Percentiles rank a stretch among this genome's conserved stretches.
These are phyloP conservation scores for Anthracocystis walkeri DNA, from an alignment of 1,284 basidiomycete species.

Conservation along the genomic window DNA sequence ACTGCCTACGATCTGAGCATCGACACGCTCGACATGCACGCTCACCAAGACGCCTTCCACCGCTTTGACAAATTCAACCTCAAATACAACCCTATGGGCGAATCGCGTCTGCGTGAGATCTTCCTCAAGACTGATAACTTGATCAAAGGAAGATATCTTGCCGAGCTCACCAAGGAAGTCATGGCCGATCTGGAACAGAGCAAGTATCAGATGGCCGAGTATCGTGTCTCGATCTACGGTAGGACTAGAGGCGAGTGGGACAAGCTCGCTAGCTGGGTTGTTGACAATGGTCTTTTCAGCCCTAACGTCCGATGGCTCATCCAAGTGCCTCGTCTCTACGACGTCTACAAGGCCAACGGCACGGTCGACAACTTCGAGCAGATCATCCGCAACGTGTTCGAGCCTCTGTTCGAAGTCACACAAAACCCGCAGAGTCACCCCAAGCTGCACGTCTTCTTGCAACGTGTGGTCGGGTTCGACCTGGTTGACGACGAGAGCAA, in stretches of 20 bases:
- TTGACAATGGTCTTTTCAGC: slow-evolving; percentile 90
- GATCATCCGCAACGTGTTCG: slow-evolving; percentile 88
- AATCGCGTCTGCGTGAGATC: slow-evolving; percentile 93
- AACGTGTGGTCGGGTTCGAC: slow-evolving; percentile 95
- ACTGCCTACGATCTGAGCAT: slow-evolving; percentile 98
- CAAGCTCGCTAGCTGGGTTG: slow-evolving; percentile 96
- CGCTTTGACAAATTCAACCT: slow-evolving; percentile 80
- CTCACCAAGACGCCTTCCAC: slow-evolving; percentile 96
- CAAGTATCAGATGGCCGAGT: slow-evolving; percentile 93
- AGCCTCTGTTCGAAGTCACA: slow-evolving; percentile 95
- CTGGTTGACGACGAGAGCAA: slow-evolving; percentile 98
- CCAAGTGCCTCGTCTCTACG: slow-evolving; percentile 94
- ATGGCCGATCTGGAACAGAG: slow-evolving; percentile 96
- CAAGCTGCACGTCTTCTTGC: slow-evolving; percentile 93
- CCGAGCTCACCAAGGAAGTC: slow-evolving; percentile 93
- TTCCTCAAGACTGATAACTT: slow-evolving; percentile 97
- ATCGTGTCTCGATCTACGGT: slow-evolving; percentile 96
- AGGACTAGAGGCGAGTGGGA: slow-evolving; percentile 86
- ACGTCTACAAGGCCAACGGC: slow-evolving; percentile 92
- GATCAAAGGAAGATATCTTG: slow-evolving; percentile 83
- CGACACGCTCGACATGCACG: slow-evolving; percentile 99
- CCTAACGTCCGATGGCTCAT: slow-evolving; percentile 99
- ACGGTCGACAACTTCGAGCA: slow-evolving; percentile 90
- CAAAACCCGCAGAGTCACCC: slow-evolving; percentile 89
- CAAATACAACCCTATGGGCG: slow-evolving; percentile 91